Evolutionary conservation across 306 rosid genomes (phyloP), one percentile per base, ranked within the genome.

Genomic region (Cucurbita moschata): DNA sequence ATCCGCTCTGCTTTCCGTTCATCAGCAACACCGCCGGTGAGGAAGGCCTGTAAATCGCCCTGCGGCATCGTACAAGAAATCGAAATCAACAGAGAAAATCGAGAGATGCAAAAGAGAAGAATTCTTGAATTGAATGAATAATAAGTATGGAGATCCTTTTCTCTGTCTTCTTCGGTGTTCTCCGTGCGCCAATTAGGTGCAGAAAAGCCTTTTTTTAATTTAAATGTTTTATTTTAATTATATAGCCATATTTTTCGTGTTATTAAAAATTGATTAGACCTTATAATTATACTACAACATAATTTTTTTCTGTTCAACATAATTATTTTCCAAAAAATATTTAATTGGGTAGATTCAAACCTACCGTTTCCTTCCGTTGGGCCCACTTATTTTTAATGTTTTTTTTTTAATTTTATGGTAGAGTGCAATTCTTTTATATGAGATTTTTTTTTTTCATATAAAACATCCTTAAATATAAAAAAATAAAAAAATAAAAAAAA

Each of bases 1-100:
- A 79, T 58, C 9, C 70, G 61, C 35, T 69, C 87, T 35, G 86
- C 67, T 84, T 84, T 88, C 65, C 89, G 79, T 70, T 85, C 96
- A 44, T 79, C 11, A 13, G 85, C 71, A 42, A 15, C 54, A 37
- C 76, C 85, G 16, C 88, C 96, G 66, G 94, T 12, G 59, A 70
- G 49, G 59, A 30, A 49, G 16, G 44, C 12, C 26, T 70, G 58
- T 26, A 4, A 70, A 50, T 50, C 74, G 1, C 44, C 21, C 55
- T 70, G 74, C 0, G 74, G 74, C 74, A 70, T 70, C 15, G 15
- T 70, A 26, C 13, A 70, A 26, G 37, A 9, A 68, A 35, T 15
- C 3, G 47, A 38, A 62, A 62, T 4, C 5, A 40, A 69, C 1
- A 69, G 21, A 46, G 56, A 19, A 44, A 19, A 23, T 14, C 0